phyloP scores from a whole-genome alignment of 1,284 basidiomycete species.

The Schizopora paradoxa region DNA sequence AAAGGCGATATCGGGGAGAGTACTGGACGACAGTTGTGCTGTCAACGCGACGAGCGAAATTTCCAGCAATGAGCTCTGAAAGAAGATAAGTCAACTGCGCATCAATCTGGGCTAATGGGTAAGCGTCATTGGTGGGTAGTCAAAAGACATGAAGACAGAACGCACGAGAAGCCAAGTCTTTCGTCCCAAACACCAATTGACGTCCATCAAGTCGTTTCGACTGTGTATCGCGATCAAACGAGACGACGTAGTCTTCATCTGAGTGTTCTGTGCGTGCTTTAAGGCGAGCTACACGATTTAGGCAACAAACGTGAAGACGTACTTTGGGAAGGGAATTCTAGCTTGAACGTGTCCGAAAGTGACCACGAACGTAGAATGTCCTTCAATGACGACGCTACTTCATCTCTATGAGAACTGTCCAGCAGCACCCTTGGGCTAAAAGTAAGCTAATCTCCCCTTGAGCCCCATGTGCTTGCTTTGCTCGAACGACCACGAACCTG shows the following conservation, averaged over 20 bases:
- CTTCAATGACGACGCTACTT: constrained; percentile 7
- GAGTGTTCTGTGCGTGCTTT: too few species aligned
- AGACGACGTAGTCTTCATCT: constrained; percentile 3
- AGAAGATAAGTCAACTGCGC: constrained; percentile 1
- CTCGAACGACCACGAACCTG: constrained; percentile 22
- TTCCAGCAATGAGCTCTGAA: constrained; percentile 15
- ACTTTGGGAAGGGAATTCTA: not conserved
- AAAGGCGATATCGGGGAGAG: constrained; percentile 70
- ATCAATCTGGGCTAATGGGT: not conserved
- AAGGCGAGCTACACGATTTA: too few species aligned
- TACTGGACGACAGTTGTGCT: constrained; percentile 69
- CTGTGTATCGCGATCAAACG: not conserved
- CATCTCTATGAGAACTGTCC: not conserved
- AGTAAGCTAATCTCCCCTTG: constrained; percentile 37
- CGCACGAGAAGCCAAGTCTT: constrained; percentile 6
- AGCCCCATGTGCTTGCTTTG: not conserved
- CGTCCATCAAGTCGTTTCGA: constrained; percentile 6
- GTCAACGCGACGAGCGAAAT: constrained; percentile 44
- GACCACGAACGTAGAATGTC: constrained; percentile 1
- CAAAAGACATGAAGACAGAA: not conserved
- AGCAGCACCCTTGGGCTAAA: constrained; percentile 23
- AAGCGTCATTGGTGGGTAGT: not conserved
- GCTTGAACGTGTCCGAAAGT: constrained; percentile 1
- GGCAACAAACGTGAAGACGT: not conserved
- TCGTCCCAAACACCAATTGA: constrained; percentile 6